These are phyloP conservation scores for Trichoderma sp. DNA, from an alignment of 2,329 filamentous ascomycete species.

Conservation along the genomic window DNA sequence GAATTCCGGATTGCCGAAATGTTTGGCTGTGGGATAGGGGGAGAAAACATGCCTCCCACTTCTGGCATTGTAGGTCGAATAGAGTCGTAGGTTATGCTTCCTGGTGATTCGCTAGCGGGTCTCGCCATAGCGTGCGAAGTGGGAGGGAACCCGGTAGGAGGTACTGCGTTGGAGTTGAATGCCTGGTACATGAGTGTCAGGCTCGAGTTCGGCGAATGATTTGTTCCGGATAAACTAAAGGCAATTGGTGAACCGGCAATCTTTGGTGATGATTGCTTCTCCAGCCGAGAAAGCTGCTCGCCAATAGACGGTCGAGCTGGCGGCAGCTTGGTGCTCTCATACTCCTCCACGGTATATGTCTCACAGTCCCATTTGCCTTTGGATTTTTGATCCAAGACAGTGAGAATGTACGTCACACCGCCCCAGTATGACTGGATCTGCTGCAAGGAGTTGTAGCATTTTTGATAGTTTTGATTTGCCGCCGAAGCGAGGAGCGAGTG, in stretches of 20 bases:
- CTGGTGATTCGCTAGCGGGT: slow-evolving; percentile 55
- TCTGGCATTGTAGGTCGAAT: slow-evolving; percentile 61
- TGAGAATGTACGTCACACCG: slow-evolving; percentile 83
- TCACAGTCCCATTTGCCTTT: slow-evolving; percentile 83
- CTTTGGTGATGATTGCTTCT: slow-evolving; percentile 55
- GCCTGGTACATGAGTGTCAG: slow-evolving; percentile 79
- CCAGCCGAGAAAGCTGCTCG: slow-evolving; percentile 49
- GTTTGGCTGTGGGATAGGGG: slow-evolving; percentile 54
- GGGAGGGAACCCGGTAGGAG: slow-evolving; percentile 12
- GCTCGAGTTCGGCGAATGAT: slow-evolving; percentile 82
- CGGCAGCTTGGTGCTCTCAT: slow-evolving; percentile 67
- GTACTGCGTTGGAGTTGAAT: slow-evolving; percentile 27
- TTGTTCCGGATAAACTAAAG: slow-evolving; percentile 86
- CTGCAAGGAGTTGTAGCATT: slow-evolving; percentile 81
- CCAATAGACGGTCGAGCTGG: slow-evolving; percentile 44
- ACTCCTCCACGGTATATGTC: slow-evolving; percentile 71
- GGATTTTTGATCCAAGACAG: slow-evolving; percentile 82
- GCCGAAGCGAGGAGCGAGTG: slow-evolving; percentile 79
- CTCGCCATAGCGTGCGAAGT: slow-evolving; percentile 20
- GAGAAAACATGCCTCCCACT: slow-evolving; percentile 51
- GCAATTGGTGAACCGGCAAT: slow-evolving; percentile 62
- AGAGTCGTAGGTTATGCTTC: slow-evolving; percentile 64
- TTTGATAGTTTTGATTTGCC: slow-evolving; percentile 84
- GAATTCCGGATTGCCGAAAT: slow-evolving; percentile 54
- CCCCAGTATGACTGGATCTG: slow-evolving; percentile 85